Conservation (phyloP, 2,329 filamentous ascomycete species). For the Apiospora marii region DNA sequence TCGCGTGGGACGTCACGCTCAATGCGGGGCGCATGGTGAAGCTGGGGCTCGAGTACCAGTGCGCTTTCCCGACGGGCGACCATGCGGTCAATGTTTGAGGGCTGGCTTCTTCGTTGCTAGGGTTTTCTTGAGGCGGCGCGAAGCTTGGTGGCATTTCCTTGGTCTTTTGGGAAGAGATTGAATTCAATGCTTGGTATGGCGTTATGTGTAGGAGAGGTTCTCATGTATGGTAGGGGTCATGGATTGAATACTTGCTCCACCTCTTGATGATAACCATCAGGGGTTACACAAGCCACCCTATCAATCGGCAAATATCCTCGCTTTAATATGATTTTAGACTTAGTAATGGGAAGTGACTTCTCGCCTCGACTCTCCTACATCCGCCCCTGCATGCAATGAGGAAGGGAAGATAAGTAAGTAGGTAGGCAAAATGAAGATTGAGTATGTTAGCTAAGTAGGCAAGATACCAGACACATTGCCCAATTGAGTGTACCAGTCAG, state of each 20-base stretch:
- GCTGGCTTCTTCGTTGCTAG: no score
- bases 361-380: background rate
- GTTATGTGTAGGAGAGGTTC: background rate
- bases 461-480: background rate
- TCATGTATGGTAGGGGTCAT: background rate
- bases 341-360: background rate
- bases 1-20: slow-evolving; percentile 65
- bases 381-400: background rate
- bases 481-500: background rate
- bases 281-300: background rate
- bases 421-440: background rate
- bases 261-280: no score
- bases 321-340: no score
- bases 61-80: slow-evolving; percentile 62
- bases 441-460: background rate
- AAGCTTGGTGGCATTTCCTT: no score
- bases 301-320: no score
- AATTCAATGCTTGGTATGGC: background rate
- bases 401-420: background rate
- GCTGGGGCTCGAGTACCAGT: slow-evolving; percentile 68
- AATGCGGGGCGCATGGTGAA: slow-evolving; percentile 65
- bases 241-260: background rate
- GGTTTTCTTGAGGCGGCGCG: no score
- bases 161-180: no score
- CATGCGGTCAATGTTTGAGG: slow-evolving; percentile 39